These are phyloP conservation scores for Xylariaceae sp. DNA, from an alignment of 2,329 filamentous ascomycete genomes.

Conservation along the genomic window DNA sequence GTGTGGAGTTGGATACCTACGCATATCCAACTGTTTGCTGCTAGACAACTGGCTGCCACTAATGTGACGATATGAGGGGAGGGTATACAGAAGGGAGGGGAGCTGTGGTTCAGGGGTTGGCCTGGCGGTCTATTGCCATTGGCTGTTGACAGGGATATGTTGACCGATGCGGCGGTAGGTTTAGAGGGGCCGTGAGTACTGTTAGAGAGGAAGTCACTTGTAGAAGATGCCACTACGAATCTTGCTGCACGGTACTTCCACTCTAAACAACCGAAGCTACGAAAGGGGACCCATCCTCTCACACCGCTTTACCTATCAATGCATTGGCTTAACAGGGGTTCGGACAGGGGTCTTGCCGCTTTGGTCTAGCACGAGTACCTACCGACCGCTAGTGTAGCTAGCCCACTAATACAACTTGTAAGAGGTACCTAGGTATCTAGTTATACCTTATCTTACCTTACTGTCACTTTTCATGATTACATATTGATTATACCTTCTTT, in stretches of 20 bases:
- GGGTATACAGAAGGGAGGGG: constrained; percentile 18
- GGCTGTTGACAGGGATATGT: neutral
- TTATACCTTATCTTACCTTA: too few relatives aligned
- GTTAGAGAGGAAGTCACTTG: constrained; percentile 20
- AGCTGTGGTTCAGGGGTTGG: constrained; percentile 26
- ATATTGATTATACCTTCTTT: too few relatives aligned
- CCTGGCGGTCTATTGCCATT: constrained; percentile 4
- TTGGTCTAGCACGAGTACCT: constrained; percentile 4
- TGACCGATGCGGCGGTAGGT: constrained; percentile 12
- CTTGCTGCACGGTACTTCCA: constrained; percentile 20
- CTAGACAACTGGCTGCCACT: constrained; percentile 26
- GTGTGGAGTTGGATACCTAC: constrained; percentile 20
- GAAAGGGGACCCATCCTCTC: constrained; percentile 8
- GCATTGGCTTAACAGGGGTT: constrained; percentile 29
- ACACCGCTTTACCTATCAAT: constrained; percentile 35
- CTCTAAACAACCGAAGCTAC: constrained; percentile 18
- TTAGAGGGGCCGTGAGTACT: constrained; percentile 9
- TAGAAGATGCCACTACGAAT: too few relatives aligned
- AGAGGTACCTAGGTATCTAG: too few relatives aligned
- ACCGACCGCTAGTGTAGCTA: neutral
- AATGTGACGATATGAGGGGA: constrained; percentile 20
- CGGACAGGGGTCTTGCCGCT: constrained; percentile 33
- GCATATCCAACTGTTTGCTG: constrained; percentile 1
- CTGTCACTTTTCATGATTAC: too few relatives aligned
- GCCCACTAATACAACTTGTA: too few relatives aligned